Percentiles rank a stretch among this genome's conserved stretches.
phyloP scores from a whole-genome alignment of 2,329 filamentous ascomycete species.

The Xylaria sp. region DNA sequence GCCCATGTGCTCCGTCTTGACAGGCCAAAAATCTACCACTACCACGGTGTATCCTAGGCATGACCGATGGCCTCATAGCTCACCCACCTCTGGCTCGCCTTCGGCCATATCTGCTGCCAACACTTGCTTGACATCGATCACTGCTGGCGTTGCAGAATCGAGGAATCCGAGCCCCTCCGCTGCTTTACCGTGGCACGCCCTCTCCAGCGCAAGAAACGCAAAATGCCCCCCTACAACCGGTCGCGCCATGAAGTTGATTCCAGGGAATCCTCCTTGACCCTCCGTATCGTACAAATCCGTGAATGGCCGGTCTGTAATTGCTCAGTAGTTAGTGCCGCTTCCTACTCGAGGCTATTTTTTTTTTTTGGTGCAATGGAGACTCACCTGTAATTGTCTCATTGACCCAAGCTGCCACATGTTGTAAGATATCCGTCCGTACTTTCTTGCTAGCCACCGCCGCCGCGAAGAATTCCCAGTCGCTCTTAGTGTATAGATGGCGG shows the following conservation, averaged over 20 bases:
- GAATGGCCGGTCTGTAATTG: slow-evolving; percentile 66
- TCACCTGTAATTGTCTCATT: slow-evolving; percentile 76
- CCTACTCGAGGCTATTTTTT: too few species aligned
- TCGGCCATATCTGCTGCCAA: slow-evolving; percentile 36
- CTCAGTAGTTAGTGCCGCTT: slow-evolving; percentile 6
- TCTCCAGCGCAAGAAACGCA: slow-evolving; percentile 80
- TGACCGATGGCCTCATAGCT: slow-evolving; percentile 29
- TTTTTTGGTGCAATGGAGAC: slow-evolving; percentile 21
- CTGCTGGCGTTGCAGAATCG: slow-evolving; percentile 44
- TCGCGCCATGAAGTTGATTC: slow-evolving; percentile 76
- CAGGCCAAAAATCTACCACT: neutral
- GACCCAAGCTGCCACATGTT: slow-evolving; percentile 78
- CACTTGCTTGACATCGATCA: slow-evolving; percentile 44
- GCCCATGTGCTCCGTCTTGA: neutral
- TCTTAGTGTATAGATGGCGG: slow-evolving; percentile 84
- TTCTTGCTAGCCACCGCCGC: slow-evolving; percentile 75
- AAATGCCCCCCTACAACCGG: slow-evolving; percentile 88
- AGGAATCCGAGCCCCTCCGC: slow-evolving; percentile 61
- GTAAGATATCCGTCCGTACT: slow-evolving; percentile 73
- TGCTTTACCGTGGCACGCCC: slow-evolving; percentile 75
- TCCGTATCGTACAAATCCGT: slow-evolving; percentile 86
- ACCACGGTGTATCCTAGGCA: too few species aligned
- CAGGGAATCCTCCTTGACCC: slow-evolving; percentile 75
- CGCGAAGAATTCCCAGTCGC: slow-evolving; percentile 90
- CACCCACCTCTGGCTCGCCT: slow-evolving; percentile 34